A percentile compares a stretch with the other conserved stretches of the same genome.
Conservation (phyloP, 169 alveolate genomes). For the Plasmodium falciparum region DNA sequence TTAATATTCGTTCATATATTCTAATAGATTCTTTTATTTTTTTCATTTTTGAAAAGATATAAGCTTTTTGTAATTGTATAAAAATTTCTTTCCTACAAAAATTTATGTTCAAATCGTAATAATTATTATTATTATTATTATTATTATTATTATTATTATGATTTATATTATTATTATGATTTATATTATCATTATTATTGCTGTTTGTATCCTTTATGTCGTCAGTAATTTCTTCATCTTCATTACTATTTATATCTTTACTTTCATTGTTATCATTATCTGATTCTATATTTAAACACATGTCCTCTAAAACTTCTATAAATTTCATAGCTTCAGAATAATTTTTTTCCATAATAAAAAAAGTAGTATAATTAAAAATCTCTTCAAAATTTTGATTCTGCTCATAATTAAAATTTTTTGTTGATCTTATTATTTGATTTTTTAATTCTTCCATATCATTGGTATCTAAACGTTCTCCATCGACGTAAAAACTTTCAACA, state of each 20-base stretch:
- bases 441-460: constrained; percentile 31
- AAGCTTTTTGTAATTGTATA: constrained; percentile 45
- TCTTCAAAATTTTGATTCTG: constrained; percentile 40
- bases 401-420: constrained; percentile 54
- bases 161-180: background rate
- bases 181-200: background rate
- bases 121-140: background rate
- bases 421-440: constrained; percentile 23
- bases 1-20: constrained; percentile 50
- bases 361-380: constrained; percentile 36
- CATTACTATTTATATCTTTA: background rate
- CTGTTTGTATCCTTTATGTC: background rate
- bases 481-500: no score
- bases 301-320: constrained; percentile 33
- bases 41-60: constrained; percentile 43
- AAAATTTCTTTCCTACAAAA: background rate
- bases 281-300: constrained; percentile 12
- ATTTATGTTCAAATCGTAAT: background rate
- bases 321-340: constrained; percentile 25
- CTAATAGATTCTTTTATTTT: constrained; percentile 38
- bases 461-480: background rate
- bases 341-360: constrained; percentile 50
- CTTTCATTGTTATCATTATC: background rate
- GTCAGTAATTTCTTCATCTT: background rate
- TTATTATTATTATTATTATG: background rate